Percentiles rank a stretch among this genome's conserved stretches.
Conservation (phyloP, 2,329 filamentous ascomycete species). For the Amphichorda felina region DNA sequence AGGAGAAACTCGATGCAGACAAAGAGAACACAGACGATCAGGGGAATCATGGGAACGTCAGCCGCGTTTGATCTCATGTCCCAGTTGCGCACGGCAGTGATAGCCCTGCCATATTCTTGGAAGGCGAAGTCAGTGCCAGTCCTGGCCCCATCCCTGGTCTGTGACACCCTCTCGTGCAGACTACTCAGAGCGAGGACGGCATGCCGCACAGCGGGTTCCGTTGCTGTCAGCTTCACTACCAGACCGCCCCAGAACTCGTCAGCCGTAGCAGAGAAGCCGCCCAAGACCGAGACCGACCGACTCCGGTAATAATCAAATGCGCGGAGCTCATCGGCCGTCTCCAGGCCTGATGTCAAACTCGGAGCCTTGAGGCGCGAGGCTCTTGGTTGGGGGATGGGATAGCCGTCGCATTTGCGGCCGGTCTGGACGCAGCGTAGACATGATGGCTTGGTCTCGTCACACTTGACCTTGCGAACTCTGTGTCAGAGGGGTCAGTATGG, state of each 20-base stretch:
- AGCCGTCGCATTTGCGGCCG: constrained; percentile 45
- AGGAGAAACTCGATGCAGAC: constrained; percentile 43
- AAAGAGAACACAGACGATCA: constrained; percentile 37
- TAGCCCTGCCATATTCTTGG: constrained; percentile 34
- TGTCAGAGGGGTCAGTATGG: too few species aligned
- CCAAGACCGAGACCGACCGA: constrained; percentile 24
- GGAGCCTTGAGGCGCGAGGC: constrained; percentile 5
- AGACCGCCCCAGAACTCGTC: constrained; percentile 29
- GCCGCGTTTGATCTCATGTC: constrained; percentile 11
- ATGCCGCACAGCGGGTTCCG: constrained; percentile 33
- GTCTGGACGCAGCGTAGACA: constrained; percentile 42
- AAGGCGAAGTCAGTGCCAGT: constrained; percentile 11
- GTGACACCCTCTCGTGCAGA: constrained; percentile 26
- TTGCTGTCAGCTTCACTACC: constrained; percentile 30
- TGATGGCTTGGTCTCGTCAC: constrained; percentile 39
- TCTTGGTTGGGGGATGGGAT: constrained; percentile 18
- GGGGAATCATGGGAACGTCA: too few species aligned
- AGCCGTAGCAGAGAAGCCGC: constrained; percentile 21
- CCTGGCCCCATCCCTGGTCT: constrained; percentile 5
- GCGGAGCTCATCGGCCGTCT: constrained; percentile 9
- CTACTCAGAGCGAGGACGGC: constrained; percentile 36
- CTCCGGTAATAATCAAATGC: constrained; percentile 22
- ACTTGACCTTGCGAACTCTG: constrained; percentile 44
- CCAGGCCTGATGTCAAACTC: constrained; percentile 3
- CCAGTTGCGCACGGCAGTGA: constrained; percentile 27